phyloP scores from a whole-genome alignment of 2,329 filamentous ascomycete genomes.

The Pestalotiopsis fici region DNA sequence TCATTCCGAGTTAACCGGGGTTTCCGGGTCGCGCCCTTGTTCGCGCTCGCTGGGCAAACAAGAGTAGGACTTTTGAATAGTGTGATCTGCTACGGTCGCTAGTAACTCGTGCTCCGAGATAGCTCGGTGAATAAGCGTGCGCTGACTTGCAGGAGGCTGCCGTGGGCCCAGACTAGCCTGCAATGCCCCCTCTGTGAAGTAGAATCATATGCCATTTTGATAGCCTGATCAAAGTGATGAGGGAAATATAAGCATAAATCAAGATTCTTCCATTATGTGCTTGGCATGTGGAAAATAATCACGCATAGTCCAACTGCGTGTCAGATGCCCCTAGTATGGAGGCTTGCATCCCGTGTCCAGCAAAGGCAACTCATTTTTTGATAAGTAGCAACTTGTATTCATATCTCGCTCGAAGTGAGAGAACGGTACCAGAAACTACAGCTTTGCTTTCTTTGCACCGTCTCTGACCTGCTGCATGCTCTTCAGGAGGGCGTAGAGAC shows the following conservation, averaged over 20 bases:
- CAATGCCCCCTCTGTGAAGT: background rate
- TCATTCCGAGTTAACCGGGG: background rate
- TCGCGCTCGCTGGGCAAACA: background rate
- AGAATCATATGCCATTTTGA: background rate
- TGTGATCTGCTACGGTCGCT: background rate
- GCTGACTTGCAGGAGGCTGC: background rate
- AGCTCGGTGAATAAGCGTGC: background rate
- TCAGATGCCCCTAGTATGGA: background rate
- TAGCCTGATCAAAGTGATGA: background rate
- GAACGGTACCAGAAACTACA: slow-evolving; percentile 15
- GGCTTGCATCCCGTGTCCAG: background rate
- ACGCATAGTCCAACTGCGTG: background rate
- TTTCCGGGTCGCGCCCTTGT: background rate
- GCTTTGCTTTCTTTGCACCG: slow-evolving; percentile 31
- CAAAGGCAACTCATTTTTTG: background rate
- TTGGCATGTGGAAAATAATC: background rate
- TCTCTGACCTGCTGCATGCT: slow-evolving; percentile 60
- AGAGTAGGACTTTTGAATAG: background rate
- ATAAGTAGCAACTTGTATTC: background rate
- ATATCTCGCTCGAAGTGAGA: background rate
- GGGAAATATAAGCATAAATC: background rate
- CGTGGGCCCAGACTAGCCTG: background rate
- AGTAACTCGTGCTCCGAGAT: background rate
- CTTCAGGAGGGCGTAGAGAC: slow-evolving; percentile 64
- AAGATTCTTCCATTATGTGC: background rate